Percentiles rank a stretch among this genome's conserved stretches.
Evolutionary conservation across 805 yeast species (phyloP).

Genomic region (Saccharomycopsis amapae): DNA sequence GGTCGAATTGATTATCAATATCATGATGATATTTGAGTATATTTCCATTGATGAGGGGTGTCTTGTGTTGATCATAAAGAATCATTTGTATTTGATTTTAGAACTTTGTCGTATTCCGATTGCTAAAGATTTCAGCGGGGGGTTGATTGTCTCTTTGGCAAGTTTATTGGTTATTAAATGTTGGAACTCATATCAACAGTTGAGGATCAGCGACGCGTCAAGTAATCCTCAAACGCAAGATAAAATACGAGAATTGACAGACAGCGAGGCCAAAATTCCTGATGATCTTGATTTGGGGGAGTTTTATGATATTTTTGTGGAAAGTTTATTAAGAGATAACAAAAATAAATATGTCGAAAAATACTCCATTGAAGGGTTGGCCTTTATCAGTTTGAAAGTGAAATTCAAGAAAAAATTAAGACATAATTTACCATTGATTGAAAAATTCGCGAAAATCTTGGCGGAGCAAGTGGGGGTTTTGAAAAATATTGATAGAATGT

Average conservation of each 20-base stretch:
- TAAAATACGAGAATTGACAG: slow-evolving; percentile 7
- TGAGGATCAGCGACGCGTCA: background rate
- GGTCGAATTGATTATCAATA: background rate
- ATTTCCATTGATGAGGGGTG: slow-evolving; percentile 15
- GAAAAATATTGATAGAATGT: slow-evolving; percentile 12
- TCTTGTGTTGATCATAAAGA: slow-evolving; percentile 5
- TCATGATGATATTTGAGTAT: slow-evolving; percentile 15
- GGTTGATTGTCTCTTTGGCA: slow-evolving; percentile 6
- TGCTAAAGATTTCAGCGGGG: background rate
- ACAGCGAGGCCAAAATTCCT: background rate
- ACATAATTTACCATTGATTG: slow-evolving; percentile 29
- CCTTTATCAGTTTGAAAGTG: slow-evolving; percentile 32
- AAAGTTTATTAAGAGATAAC: background rate
- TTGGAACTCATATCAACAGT: slow-evolving; percentile 19
- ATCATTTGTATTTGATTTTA: slow-evolving; percentile 10
- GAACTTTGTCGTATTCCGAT: slow-evolving; percentile 2
- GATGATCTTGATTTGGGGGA: slow-evolving; percentile 3
- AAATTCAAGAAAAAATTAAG: slow-evolving; percentile 31
- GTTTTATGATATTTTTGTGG: background rate
- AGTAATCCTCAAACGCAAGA: slow-evolving; percentile 3
- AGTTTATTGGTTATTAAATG: slow-evolving; percentile 16
- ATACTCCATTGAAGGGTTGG: slow-evolving; percentile 29
- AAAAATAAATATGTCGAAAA: slow-evolving; percentile 4
- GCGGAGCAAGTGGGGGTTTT: slow-evolving; percentile 1
- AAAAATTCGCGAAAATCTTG: slow-evolving; percentile 22